phyloP scores from a whole-genome alignment of 2,329 filamentous ascomycete species.

The Calonectria hawksworthii region DNA sequence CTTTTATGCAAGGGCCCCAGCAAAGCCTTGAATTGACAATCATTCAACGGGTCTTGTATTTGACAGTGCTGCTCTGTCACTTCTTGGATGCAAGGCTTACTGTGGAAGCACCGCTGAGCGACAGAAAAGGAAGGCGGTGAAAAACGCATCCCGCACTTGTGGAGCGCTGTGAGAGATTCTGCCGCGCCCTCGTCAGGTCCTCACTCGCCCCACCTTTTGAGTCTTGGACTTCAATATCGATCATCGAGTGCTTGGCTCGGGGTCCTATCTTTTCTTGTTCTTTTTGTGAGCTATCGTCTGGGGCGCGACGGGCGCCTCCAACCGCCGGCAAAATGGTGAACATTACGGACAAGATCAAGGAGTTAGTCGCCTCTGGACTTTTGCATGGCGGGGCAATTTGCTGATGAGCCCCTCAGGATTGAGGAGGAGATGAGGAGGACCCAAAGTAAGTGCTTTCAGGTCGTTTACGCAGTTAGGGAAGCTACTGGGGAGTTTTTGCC shows the following conservation, averaged over 20 bases:
- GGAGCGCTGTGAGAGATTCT: conserved; percentile 40
- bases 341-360: conserved; percentile 99
- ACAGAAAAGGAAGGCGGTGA: conserved; percentile 50
- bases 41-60: too few relatives aligned
- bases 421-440: conserved; percentile 99
- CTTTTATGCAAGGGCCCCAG: too few relatives aligned
- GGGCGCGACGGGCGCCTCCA: conserved; percentile 42
- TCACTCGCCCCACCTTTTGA: conserved; percentile 47
- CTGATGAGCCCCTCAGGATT: conserved; percentile 75
- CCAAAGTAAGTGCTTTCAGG: conserved; percentile 80
- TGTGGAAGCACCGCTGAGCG: too few relatives aligned
- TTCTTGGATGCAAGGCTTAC: too few relatives aligned
- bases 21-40: too few relatives aligned
- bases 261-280: conserved; percentile 21
- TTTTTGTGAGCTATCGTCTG: conserved; percentile 25
- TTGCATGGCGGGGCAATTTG: conserved; percentile 24
- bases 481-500: not conserved
- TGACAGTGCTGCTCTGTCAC: too few relatives aligned
- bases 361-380: conserved; percentile 69
- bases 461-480: not conserved
- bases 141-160: conserved; percentile 25
- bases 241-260: conserved; percentile 27
- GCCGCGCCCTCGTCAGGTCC: conserved; percentile 45
- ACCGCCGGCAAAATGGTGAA: conserved; percentile 84
- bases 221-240: conserved; percentile 36